Percentiles rank a stretch among this genome's conserved stretches.
Conservation (phyloP, 345 rosid genomes). For the Eutrema yunnanense region DNA sequence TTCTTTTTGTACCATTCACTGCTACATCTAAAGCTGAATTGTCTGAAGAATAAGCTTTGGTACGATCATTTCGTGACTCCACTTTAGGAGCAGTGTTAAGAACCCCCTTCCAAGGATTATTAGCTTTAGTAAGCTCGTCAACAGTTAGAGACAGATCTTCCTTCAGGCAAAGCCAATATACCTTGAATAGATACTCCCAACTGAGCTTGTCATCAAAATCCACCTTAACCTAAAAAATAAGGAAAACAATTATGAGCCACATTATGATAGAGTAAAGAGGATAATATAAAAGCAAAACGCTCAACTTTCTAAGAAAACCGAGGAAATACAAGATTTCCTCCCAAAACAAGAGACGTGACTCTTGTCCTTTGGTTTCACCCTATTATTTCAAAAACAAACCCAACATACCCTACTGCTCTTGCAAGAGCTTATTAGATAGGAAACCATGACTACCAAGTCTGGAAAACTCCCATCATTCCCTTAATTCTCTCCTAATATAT, state of each 20-base stretch:
- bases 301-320: background rate
- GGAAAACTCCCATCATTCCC: background rate
- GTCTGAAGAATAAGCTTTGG: conserved; percentile 26
- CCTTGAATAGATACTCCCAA: conserved; percentile 98
- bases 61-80: conserved; percentile 30
- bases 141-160: conserved; percentile 60
- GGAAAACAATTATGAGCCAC: background rate
- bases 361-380: background rate
- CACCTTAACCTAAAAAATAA: conserved; percentile 69
- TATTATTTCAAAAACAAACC: background rate
- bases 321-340: background rate
- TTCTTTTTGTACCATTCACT: conserved; percentile 44
- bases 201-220: conserved; percentile 94
- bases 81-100: conserved; percentile 24
- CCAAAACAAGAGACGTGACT: background rate
- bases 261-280: background rate
- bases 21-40: conserved; percentile 35
- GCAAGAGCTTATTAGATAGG: background rate
- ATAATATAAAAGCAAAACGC: background rate
- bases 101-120: conserved; percentile 71
- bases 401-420: background rate
- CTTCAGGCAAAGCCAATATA: conserved; percentile 78
- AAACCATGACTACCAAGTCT: background rate
- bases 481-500: background rate
- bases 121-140: conserved; percentile 67